phyloP scores from a whole-genome alignment of 2,329 filamentous ascomycete species.

The Tolypocladium inflatum region DNA sequence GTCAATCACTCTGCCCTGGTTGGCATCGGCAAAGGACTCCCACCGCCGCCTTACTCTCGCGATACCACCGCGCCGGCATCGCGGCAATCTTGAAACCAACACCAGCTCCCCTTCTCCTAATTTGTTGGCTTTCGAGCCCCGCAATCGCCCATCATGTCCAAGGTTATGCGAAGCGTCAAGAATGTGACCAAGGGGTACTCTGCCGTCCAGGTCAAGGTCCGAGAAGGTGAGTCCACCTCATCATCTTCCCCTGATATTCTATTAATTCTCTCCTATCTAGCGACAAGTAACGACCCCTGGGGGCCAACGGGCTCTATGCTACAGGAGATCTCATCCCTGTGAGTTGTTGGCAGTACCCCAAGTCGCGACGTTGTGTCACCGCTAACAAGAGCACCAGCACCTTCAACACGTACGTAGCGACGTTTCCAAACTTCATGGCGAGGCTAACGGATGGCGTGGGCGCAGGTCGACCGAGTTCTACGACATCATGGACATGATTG shows the following conservation, averaged over 20 bases:
- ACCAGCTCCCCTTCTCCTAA: neutral
- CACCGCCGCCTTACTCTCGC: neutral
- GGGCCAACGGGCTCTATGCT: constrained; percentile 63
- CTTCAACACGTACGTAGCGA: constrained; percentile 77
- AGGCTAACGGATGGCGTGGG: neutral
- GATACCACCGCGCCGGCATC: neutral
- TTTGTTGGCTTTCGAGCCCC: constrained; percentile 1
- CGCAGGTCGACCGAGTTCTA: constrained; percentile 89
- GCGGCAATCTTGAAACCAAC: neutral
- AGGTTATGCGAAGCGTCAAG: constrained; percentile 94
- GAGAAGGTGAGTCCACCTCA: constrained; percentile 62
- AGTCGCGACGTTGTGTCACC: too few species aligned
- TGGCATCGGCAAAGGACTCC: neutral
- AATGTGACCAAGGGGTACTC: constrained; percentile 99
- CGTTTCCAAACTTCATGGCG: neutral
- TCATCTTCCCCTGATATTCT: neutral
- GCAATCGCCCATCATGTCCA: constrained; percentile 61
- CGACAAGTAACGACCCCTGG: constrained; percentile 98
- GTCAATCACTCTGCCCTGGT: neutral
- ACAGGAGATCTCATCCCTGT: neutral
- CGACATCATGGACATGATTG: constrained; percentile 99
- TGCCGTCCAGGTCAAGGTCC: constrained; percentile 91
- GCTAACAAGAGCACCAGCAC: constrained; percentile 45
- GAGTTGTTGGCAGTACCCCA: constrained; percentile 31
- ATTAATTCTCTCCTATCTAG: constrained; percentile 34